These are phyloP conservation scores for Monascus purpureus DNA, from an alignment of 495 filamentous ascomycete genomes.

Conservation along the genomic window DNA sequence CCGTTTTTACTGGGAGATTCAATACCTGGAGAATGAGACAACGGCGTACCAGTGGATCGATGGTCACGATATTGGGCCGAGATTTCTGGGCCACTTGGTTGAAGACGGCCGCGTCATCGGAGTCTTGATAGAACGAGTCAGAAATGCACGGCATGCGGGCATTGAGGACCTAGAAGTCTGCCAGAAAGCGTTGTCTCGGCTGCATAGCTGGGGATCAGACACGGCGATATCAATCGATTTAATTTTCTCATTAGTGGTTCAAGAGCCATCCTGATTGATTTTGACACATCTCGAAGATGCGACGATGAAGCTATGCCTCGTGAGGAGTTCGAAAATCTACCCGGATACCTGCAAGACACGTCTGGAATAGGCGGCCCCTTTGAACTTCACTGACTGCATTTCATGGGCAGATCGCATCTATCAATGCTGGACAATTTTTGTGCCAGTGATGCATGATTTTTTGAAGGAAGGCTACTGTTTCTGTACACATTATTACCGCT, in stretches of 20 bases:
- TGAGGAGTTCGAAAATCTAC: slow-evolving; percentile 4
- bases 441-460: too few species aligned
- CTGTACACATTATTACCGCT: too few species aligned
- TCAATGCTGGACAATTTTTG: too few species aligned
- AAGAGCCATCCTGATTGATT: slow-evolving; percentile 22
- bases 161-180: slow-evolving; percentile 19
- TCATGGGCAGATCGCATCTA: too few species aligned
- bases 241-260: slow-evolving; percentile 27
- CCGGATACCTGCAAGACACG: slow-evolving; percentile 1
- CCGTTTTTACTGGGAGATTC: slow-evolving; percentile 23
- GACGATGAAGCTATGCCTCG: slow-evolving; percentile 1
- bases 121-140: slow-evolving; percentile 27
- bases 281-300: slow-evolving; percentile 12
- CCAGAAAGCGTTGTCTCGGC: slow-evolving; percentile 9
- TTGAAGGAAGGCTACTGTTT: too few species aligned
- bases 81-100: slow-evolving; percentile 29
- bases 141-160: slow-evolving; percentile 13
- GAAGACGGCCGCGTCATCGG: slow-evolving; percentile 31
- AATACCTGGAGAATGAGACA: slow-evolving; percentile 27
- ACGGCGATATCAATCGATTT: slow-evolving; percentile 30
- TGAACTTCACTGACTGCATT: slow-evolving; percentile 9
- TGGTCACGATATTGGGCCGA: slow-evolving; percentile 19
- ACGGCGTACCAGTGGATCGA: slow-evolving; percentile 26
- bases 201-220: slow-evolving; percentile 26
- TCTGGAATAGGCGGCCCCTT: slow-evolving; percentile 4